These are phyloP conservation scores for Ophidiomyces ophidiicola DNA, from an alignment of 2,329 filamentous ascomycete species.

Conservation along the genomic window DNA sequence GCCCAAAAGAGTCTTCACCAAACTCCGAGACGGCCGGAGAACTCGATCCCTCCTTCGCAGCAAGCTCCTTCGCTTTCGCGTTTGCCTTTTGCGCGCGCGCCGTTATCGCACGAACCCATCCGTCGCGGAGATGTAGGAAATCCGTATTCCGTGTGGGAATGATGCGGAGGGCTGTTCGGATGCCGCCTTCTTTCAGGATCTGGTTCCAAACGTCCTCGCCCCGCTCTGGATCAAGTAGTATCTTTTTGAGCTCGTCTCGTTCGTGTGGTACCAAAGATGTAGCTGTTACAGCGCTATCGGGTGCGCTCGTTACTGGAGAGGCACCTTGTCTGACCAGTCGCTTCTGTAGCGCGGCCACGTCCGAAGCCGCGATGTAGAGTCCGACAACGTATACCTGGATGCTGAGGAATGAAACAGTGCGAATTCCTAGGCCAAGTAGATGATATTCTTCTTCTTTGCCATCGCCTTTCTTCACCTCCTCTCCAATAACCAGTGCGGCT, in stretches of 20 bases:
- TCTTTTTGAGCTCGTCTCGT: slow-evolving; percentile 57
- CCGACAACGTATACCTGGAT: slow-evolving; percentile 94
- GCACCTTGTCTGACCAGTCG: slow-evolving; percentile 60
- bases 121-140: slow-evolving; percentile 83
- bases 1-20: slow-evolving; percentile 63
- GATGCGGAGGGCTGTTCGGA: slow-evolving; percentile 70
- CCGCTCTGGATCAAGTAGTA: slow-evolving; percentile 56
- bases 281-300: slow-evolving; percentile 50
- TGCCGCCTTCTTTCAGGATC: slow-evolving; percentile 52
- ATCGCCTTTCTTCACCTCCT: slow-evolving; percentile 27
- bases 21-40: slow-evolving; percentile 39
- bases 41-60: slow-evolving; percentile 32
- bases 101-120: slow-evolving; percentile 75
- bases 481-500: slow-evolving; percentile 27
- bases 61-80: slow-evolving; percentile 33
- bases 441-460: slow-evolving; percentile 59
- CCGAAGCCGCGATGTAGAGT: slow-evolving; percentile 73
- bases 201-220: slow-evolving; percentile 64
- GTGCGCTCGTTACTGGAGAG: slow-evolving; percentile 22
- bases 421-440: slow-evolving; percentile 72
- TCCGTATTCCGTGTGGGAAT: slow-evolving; percentile 89
- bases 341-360: slow-evolving; percentile 68
- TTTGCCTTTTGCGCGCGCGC: slow-evolving; percentile 52
- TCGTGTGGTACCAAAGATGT: slow-evolving; percentile 74
- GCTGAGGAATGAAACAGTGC: slow-evolving; percentile 76